phyloP scores from a whole-genome alignment of 23 red algal species.

The Pyropia haitanensis region DNA sequence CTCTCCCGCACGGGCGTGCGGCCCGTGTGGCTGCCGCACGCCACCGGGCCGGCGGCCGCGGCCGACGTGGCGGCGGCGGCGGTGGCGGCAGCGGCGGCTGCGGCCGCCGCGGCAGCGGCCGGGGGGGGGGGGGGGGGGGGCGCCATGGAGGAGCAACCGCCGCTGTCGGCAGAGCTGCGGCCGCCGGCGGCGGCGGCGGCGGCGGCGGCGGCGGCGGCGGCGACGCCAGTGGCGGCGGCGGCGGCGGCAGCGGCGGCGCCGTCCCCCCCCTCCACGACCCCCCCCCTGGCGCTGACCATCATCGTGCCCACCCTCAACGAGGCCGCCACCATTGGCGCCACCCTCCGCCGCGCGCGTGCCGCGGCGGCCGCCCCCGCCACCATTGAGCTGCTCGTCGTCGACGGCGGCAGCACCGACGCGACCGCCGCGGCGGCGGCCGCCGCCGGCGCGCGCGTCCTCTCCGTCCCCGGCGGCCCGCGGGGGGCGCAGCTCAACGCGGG shows the following conservation, averaged over 20 bases:
- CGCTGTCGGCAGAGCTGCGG: no score
- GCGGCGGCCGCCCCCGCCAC: background rate
- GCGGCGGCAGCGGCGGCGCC: background rate
- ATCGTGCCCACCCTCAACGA: conserved; percentile 76
- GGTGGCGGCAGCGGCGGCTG: no score
- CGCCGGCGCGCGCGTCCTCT: conserved; percentile 20
- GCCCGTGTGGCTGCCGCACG: no score
- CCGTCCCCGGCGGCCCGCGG: conserved; percentile 25
- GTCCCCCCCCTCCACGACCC: background rate
- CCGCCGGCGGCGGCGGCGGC: no score
- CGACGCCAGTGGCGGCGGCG: no score
- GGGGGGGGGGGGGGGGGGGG: no score
- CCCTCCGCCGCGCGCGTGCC: conserved; percentile 11
- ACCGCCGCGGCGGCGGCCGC: conserved; percentile 6
- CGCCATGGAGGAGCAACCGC: no score
- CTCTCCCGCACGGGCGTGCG: no score
- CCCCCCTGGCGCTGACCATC: conserved; percentile 9
- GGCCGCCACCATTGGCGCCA: conserved; percentile 18
- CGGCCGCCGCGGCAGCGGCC: no score
- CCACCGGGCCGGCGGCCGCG: no score
- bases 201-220: no score
- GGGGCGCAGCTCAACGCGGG: conserved; percentile 58
- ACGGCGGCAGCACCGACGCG: conserved; percentile 47
- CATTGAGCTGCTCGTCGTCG: conserved; percentile 53
- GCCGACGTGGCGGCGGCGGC: no score